Evolutionary conservation across 106 monocot genomes (phyloP), one percentile per base, ranked within the genome.

Genomic region (Dioscorea zingiberensis): DNA sequence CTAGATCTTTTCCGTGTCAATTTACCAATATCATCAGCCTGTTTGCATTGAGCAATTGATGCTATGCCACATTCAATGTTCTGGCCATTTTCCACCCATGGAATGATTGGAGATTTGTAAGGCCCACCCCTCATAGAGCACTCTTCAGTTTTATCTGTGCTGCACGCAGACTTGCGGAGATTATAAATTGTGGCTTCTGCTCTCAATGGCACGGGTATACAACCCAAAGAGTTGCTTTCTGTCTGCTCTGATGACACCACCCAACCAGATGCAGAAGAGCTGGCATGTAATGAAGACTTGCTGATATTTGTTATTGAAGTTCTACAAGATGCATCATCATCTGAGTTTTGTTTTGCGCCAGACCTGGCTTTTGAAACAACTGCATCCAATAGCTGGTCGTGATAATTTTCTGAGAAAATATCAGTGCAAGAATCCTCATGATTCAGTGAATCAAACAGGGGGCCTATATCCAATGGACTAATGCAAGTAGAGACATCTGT

Each of bases 341-440:
- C 82, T 10, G 72, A 54, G 51, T 44, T 72, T 21, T 79, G 69
- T 64, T 78, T 86, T 18, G 60, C 44, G 64, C 54, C 44, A 46
- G 77, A 29, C 47, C 68, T 79, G 64, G 91, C 54, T 59, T 82
- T 88, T 54, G 83, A 85, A 60, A 97, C 75, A 27, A 97, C 75
- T 60, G 91, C 97, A 83, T 91, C 91, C 76, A 97, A 66, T 49
- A 97, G 66, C 60, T 97, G 88, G 60, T 97, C 88, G 46, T 73
- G 71, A 16, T 73, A 68, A 27, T 73, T 46, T 62, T 71, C 67
- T 13, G 74, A 64, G 61, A 91, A 81, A 17, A 82, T 71, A 21
- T 68, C 91, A 61, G 49, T 49, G 46, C 58, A 64, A 27, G 77
- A 71, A 47, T 81, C 26, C 32, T 65, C 59, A 59, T 72, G 69